Evolutionary conservation across 2,329 filamentous ascomycete genomes (phyloP).

Genomic region (Nemania diffusa): DNA sequence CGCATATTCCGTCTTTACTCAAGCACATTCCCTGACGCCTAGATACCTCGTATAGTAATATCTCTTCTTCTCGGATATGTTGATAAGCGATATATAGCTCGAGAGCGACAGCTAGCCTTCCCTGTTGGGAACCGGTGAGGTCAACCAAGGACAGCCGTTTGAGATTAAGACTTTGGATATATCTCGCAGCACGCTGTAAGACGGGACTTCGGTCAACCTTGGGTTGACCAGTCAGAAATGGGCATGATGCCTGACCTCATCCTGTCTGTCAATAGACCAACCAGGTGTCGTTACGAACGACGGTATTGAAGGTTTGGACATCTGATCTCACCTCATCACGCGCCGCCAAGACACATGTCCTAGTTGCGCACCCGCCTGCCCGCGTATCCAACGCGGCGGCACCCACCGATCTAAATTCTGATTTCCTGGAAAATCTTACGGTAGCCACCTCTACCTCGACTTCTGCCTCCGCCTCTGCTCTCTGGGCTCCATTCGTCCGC

Average conservation of each 20-base stretch:
- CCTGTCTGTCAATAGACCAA: neutral
- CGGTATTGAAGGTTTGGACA: neutral
- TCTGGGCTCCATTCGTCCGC: neutral
- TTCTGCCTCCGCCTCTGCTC: neutral
- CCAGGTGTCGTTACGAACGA: constrained; percentile 1
- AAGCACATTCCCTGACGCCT: neutral
- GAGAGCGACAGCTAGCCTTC: too few relatives aligned
- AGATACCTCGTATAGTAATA: neutral
- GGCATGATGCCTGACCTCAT: constrained; percentile 14
- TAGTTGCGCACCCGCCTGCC: constrained; percentile 17
- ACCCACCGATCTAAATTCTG: neutral
- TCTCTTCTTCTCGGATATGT: neutral
- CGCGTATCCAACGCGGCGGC: neutral
- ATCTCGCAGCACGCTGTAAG: neutral
- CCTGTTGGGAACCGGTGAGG: neutral
- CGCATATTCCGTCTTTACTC: constrained; percentile 6
- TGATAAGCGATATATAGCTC: too few relatives aligned
- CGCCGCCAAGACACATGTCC: constrained; percentile 7
- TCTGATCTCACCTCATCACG: constrained; percentile 30
- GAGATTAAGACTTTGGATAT: neutral
- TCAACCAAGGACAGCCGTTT: neutral
- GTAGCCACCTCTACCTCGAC: neutral
- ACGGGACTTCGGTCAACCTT: neutral
- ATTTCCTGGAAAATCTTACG: neutral
- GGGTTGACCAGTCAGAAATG: neutral